Percentiles rank a stretch among this genome's conserved stretches.
These are phyloP conservation scores for Grigorovia transvaalensis DNA, from an alignment of 805 yeast species.

Conservation along the genomic window DNA sequence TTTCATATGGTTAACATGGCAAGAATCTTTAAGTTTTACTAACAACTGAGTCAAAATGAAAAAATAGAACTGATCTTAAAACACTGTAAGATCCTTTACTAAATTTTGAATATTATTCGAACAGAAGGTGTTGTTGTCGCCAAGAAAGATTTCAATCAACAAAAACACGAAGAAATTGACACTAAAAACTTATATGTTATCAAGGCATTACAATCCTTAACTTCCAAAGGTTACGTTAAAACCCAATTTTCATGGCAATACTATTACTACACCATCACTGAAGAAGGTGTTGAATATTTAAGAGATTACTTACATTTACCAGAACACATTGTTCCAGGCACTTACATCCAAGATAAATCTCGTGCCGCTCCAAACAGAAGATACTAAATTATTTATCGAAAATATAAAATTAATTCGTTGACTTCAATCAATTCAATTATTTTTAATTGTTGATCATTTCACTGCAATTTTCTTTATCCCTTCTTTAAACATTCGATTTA, in stretches of 20 bases:
- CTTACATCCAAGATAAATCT: slow-evolving; percentile 91
- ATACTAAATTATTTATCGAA: slow-evolving; percentile 15
- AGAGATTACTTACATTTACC: slow-evolving; percentile 98
- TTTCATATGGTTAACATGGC: not conserved
- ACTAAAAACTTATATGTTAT: slow-evolving; percentile 95
- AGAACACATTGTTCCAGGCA: slow-evolving; percentile 96
- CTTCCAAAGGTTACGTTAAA: slow-evolving; percentile 98
- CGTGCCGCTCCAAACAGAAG: slow-evolving; percentile 55
- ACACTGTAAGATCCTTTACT: not conserved
- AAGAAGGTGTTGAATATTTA: slow-evolving; percentile 97
- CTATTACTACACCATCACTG: slow-evolving; percentile 99
- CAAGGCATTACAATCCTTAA: slow-evolving; percentile 98
- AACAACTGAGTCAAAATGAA: slow-evolving; percentile 9
- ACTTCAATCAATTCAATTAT: not conserved
- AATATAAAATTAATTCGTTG: too few species aligned
- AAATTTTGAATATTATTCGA: slow-evolving; percentile 5
- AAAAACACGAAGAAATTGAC: slow-evolving; percentile 96
- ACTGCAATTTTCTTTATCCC: not conserved
- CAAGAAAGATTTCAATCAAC: slow-evolving; percentile 95
- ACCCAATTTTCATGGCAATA: slow-evolving; percentile 99
- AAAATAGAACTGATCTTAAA: not conserved
- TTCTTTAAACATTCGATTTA: not conserved
- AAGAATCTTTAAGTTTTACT: slow-evolving; percentile 9
- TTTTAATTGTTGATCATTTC: not conserved
- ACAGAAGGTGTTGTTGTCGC: slow-evolving; percentile 99